Base-by-base conservation (phyloP, 2,329 filamentous ascomycete genomes). In the Fusarium neocosmosporiellum region DNA sequence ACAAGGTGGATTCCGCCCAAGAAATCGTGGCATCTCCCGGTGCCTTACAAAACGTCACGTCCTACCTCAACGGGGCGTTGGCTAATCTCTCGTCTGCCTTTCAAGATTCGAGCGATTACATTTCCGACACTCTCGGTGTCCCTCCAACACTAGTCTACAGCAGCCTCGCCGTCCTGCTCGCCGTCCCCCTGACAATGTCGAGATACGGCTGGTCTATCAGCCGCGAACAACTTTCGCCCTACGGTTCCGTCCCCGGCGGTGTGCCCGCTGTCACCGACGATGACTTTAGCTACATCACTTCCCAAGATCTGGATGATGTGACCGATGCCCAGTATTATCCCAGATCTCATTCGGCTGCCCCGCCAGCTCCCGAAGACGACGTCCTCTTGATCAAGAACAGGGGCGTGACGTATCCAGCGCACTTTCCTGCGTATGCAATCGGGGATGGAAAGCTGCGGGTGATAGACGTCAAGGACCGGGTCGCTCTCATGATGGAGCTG, bases 201-300 rank as follows among this genome's bases (percentile, higher is more conserved):
- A 84, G 87, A 76, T 89, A 86, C 80, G 85, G 86, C 70, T 88
- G 86, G 84, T 84, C 84, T 11, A 78, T 81, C 63, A 79, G 78
- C 62, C 84, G 84, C 69, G 84, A 85, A 57, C 83, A 83, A 65
- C 78, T 88, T 68, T 89, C 87, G 57, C 87, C 87, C n/a, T 89
- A 86, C 75, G 81, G 81, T 66, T 87, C 87, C 36, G 78, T 83
- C 67, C 80, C 83, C 39, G 84, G 84, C 53, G 84, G 86, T 46
- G 82, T 87, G 11, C 88, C 90, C 34, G 87, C 90, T 72, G 91
- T 95, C 67, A 93, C 90, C 75, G 92, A 94, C 74, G 89, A 92
- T 36, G 93, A 95, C 83, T 96, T 91, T 81, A 92, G 90, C 79
- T 95, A 96, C 84, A 95, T 95, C 79, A 94, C 93, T n/a, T 91